Evolutionary conservation across 768 basidiomycete genomes (phyloP), one percentile per base, ranked within the genome.

Genomic region (Boletales sp.): DNA sequence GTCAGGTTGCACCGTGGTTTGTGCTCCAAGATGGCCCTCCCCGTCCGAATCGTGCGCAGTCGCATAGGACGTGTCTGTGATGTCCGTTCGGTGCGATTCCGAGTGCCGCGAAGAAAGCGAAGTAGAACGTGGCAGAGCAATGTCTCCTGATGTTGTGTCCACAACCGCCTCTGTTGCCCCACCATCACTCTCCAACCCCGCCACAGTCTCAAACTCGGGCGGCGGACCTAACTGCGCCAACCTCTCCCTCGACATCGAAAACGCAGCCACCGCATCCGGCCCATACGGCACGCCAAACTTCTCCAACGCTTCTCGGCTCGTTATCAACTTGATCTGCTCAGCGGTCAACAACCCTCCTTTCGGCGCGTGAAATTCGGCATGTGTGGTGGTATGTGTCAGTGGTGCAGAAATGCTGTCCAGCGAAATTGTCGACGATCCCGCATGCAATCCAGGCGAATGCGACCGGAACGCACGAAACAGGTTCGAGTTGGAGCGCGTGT

Each of bases 231-330:
- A 19, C 4, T 67, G 64, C 15, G 68, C 66, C 58, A 78, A 59
- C 34, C 72, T 67, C 29, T 69, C 68, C 42, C 74, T 69, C 36
- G 77, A 80, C 19, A 73, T 57, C 13, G 79, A 78, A 59, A 73
- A 87, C 30, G 83, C 83, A 7, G 61, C 61, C 27, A 86, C 73
- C 4, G 87, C 89, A 59, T 84, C 88, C 11, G 78, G 67, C 0
- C 89, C 88, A 57, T 87, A 91, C 18, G 90, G 90, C 48, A 86
- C 70, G 1, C 86, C 87, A 57, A 90, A 92, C 51, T 78, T 73
- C 34, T 77, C 80, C 51, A 90, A 73, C 4, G 75, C 74, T 57
- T 89, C 86, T 40, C 83, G 68, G 1, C 80, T 83, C 38, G 84
- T 81, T 48, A 92, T 84, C 48, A 89, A 70, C 61, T 77, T 83